These are phyloP conservation scores for Aspergillus pseudoterreus DNA, from an alignment of 2,329 filamentous ascomycete species.

Conservation along the genomic window DNA sequence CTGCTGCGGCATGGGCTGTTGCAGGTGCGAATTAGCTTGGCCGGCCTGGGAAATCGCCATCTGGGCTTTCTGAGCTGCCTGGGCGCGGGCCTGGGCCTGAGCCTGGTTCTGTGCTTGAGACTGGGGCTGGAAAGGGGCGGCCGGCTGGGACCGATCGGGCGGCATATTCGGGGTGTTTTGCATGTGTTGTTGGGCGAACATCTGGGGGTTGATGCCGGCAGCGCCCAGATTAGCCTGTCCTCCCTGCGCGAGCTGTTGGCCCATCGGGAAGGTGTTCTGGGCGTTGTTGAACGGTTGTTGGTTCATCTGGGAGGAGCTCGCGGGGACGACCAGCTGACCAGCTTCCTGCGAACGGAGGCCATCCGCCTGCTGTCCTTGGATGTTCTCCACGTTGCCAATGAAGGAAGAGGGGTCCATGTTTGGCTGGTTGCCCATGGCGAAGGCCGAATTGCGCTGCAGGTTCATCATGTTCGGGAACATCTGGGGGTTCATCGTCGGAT, in stretches of 20 bases:
- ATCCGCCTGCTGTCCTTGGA: slow-evolving; percentile 59
- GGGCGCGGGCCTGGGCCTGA: slow-evolving; percentile 38
- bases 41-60: slow-evolving; percentile 45
- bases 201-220: slow-evolving; percentile 37
- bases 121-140: slow-evolving; percentile 31
- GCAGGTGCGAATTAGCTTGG: slow-evolving; percentile 38
- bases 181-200: slow-evolving; percentile 42
- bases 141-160: slow-evolving; percentile 40
- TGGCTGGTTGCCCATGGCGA: slow-evolving; percentile 31
- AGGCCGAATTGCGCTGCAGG: slow-evolving; percentile 34
- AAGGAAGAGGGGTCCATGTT: slow-evolving; percentile 35
- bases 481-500: slow-evolving; percentile 38
- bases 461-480: slow-evolving; percentile 41
- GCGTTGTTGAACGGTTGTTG: slow-evolving; percentile 39
- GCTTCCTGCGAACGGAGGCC: slow-evolving; percentile 59
- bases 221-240: slow-evolving; percentile 35
- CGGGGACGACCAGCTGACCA: slow-evolving; percentile 61
- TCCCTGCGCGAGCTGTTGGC: slow-evolving; percentile 40
- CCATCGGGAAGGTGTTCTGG: slow-evolving; percentile 38
- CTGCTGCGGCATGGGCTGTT: slow-evolving; percentile 38
- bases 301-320: slow-evolving; percentile 54
- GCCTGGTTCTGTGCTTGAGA: slow-evolving; percentile 38
- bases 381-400: slow-evolving; percentile 50
- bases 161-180: slow-evolving; percentile 41
- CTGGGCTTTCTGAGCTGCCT: slow-evolving; percentile 44